Base-by-base conservation (phyloP, 306 rosid species). In the Ceratonia siliqua region DNA sequence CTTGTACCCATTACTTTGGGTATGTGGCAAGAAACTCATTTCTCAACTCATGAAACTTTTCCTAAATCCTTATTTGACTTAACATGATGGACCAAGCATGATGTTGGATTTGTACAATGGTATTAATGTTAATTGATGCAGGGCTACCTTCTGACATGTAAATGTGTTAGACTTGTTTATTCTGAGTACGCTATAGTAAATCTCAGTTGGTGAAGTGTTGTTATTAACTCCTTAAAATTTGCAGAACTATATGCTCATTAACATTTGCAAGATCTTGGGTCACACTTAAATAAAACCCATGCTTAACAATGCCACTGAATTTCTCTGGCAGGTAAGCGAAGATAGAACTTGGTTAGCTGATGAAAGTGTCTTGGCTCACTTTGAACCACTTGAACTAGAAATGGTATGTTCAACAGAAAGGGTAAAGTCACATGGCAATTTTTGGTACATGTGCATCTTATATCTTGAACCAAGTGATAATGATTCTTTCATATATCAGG, bases 311-410 rank as follows among this genome's bases (percentile, higher is more conserved):
- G 74, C 62, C 15, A 72, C 61, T 72, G 55, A 57, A 66, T 82
- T 62, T 76, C 17, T 78, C 74, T 74, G 68, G 49, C 84, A 92
- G 98, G 82, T 81, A 50, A 82, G 50, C 74, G 90, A 82, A 74
- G 86, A 63, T 70, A 70, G 84, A 82, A 78, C 89, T 25, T 95
- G 99, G 99, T 79, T 95, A 84, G 92, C 84, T 64, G 97, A 89
- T 72, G 98, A 83, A 33, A 78, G 68, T 72, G 78, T 77, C 68
- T 81, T 90, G 91, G 25, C 87, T 68, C 97, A 95, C 83, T 95
- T 95, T 74, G 92, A 90, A 83, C 89, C 98, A 30, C 89, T 92
- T 58, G 91, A 95, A 78, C 79, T 87, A 61, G 98, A 94, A 84
- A 58, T 65, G 88, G 97, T 95, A 87, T 73, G 85, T 46, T 74